Base-by-base conservation (phyloP, 2,329 filamentous ascomycete genomes). In the Sporothrix inflata region DNA sequence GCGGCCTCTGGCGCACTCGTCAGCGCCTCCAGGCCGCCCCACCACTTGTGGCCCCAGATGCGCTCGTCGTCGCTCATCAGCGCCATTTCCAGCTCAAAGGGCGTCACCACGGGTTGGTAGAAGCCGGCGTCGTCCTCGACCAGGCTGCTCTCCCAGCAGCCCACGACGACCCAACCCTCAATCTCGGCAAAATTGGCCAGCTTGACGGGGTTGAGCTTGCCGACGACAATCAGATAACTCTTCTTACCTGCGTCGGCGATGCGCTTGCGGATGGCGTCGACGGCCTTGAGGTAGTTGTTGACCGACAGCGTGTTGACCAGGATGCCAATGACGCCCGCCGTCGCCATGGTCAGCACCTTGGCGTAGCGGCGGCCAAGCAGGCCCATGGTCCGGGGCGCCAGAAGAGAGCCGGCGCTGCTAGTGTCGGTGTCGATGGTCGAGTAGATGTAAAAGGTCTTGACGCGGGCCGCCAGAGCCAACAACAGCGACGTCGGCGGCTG, bases 181-280 rank as follows among this genome's bases (percentile, higher is more conserved):
- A 99, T 89, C 81, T 99, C 96, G 72, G 92, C 89, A 82, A 99
- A 99, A 81, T 99, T 99, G 66, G 96, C 96, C 27, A 99, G 86
- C 81, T 99, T 99, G 49, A 94, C 95, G 0, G 94, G 91, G 78
- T 98, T 99, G 34, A 99, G 86, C 80, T 98, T 98, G 73, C 96
- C 96, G 0, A 99, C 96, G 1, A 99, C 96, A 65, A 99, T 93
- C 1, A 95, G 93, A 80, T 99, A 99, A 79, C 89, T 92, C 83
- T 98, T 99, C 84, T 98, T 98, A 12, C 94, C 94, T 0, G 93
- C 92, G 0, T 85, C 86, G 0, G 89, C 87, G 76, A 99, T 97
- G 74, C 90, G 88, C 8, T 84, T 81, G 73, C 92, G 90, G 42
- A 98, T 87, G 71, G 91, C 86, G 16, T 91, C 87, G 53, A 98